These are phyloP conservation scores for Russula emetica DNA, from an alignment of 768 basidiomycete genomes.

Conservation along the genomic window DNA sequence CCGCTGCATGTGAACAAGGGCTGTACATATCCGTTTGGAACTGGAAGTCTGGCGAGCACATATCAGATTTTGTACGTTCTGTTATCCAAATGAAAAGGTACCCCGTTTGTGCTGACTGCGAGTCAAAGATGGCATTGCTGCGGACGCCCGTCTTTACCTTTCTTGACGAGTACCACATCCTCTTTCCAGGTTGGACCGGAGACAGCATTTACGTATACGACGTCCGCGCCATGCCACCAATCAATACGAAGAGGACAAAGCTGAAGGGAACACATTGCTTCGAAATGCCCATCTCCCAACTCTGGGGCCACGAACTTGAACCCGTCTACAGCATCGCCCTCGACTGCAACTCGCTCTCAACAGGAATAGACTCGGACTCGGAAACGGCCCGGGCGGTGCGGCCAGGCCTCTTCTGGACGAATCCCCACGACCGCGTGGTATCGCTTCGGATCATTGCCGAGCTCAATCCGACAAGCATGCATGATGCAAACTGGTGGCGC, in stretches of 20 bases:
- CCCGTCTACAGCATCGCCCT: neutral
- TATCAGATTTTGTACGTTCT: constrained; percentile 17
- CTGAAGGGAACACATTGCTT: constrained; percentile 20
- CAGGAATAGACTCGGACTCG: neutral
- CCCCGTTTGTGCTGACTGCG: neutral
- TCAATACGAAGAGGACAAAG: neutral
- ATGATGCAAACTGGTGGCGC: neutral
- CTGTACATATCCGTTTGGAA: constrained; percentile 17
- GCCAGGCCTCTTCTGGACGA: neutral
- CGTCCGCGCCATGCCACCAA: constrained; percentile 11
- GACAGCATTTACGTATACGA: constrained; percentile 19
- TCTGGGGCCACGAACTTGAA: neutral
- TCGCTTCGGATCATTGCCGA: neutral
- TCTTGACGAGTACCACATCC: constrained; percentile 18
- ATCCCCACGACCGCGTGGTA: neutral
- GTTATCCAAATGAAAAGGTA: neutral
- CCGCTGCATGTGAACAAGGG: constrained; percentile 9
- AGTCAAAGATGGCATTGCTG: constrained; percentile 12
- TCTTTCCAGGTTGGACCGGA: constrained; percentile 9
- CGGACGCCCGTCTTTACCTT: constrained; percentile 7
- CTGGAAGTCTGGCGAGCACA: constrained; percentile 17
- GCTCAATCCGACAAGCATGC: neutral
- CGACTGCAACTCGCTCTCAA: neutral
- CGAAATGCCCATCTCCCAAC: neutral
- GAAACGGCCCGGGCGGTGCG: neutral